These are phyloP conservation scores for Apophysomyces sp. DNA, from an alignment of 371 early-diverging fungal species.

Conservation along the genomic window DNA sequence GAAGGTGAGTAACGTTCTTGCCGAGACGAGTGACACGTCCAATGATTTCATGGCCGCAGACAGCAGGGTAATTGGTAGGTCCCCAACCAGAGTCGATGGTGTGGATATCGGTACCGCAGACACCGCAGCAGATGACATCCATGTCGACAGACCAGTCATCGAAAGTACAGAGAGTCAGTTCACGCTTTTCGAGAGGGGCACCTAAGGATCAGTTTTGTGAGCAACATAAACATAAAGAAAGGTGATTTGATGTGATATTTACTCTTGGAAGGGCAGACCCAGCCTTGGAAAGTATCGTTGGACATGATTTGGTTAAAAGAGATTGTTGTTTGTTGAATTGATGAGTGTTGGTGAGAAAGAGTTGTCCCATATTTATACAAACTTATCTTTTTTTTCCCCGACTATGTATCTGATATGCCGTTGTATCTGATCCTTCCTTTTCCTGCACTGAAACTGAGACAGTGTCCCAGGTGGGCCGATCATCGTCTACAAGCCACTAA, in stretches of 20 bases:
- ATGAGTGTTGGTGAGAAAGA: neutral
- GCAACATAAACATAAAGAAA: neutral
- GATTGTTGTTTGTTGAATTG: neutral
- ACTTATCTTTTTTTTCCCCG: neutral
- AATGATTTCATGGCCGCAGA: constrained; percentile 66
- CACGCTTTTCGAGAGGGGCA: constrained; percentile 18
- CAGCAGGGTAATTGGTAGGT: constrained; percentile 55
- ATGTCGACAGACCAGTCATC: constrained; percentile 56
- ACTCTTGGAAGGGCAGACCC: constrained; percentile 3
- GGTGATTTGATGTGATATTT: neutral
- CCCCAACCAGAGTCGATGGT: constrained; percentile 72
- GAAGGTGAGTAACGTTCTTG: constrained; percentile 36
- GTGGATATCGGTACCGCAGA: constrained; percentile 44
- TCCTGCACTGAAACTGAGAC: neutral
- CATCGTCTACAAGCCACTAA: neutral
- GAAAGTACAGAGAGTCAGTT: constrained; percentile 27
- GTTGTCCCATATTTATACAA: neutral
- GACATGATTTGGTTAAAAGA: neutral
- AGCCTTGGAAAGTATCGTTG: neutral
- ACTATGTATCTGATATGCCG: neutral
- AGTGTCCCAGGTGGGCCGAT: constrained; percentile 1
- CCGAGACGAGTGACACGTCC: constrained; percentile 58
- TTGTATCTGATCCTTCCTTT: neutral
- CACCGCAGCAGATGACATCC: constrained; percentile 58
- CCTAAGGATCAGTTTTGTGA: constrained; percentile 2